A percentile compares a stretch with the other conserved stretches of the same genome.
Conservation (phyloP, 371 early-diverging fungal genomes). For the Rhizopus stolonifer region DNA sequence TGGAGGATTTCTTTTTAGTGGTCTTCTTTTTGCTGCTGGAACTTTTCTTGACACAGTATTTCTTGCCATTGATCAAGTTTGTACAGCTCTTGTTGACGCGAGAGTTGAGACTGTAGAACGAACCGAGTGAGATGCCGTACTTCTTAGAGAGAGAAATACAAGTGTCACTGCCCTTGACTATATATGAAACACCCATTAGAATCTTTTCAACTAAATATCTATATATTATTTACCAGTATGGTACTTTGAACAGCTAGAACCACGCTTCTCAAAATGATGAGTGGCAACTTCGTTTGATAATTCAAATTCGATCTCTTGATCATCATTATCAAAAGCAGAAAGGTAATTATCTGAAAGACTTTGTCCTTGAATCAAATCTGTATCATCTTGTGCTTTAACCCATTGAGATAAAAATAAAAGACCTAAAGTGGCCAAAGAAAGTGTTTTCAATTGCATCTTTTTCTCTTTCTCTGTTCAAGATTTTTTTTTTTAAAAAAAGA, state of each 20-base stretch:
- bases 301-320: conserved; percentile 31
- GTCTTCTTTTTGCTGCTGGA: conserved; percentile 9
- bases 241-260: conserved; percentile 24
- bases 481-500: conserved; percentile 7
- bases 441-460: conserved; percentile 24
- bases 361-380: conserved; percentile 6
- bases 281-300: conserved; percentile 17
- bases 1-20: conserved; percentile 15
- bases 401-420: conserved; percentile 20
- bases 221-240: conserved; percentile 16
- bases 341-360: conserved; percentile 16
- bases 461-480: not conserved
- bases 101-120: conserved; percentile 39
- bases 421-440: conserved; percentile 27
- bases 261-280: conserved; percentile 19
- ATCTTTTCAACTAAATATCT: not conserved
- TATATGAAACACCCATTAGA: not conserved
- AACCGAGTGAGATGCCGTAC: conserved; percentile 23
- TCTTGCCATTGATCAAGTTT: conserved; percentile 38
- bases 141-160: conserved; percentile 37
- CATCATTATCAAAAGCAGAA: conserved; percentile 29
- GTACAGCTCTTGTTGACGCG: conserved; percentile 33
- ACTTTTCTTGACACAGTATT: conserved; percentile 34
- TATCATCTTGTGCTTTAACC: conserved; percentile 7
- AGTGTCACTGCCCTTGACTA: conserved; percentile 36